These are phyloP conservation scores for Begonia fuchsioides DNA, from an alignment of 306 rosid genomes.

Conservation along the genomic window DNA sequence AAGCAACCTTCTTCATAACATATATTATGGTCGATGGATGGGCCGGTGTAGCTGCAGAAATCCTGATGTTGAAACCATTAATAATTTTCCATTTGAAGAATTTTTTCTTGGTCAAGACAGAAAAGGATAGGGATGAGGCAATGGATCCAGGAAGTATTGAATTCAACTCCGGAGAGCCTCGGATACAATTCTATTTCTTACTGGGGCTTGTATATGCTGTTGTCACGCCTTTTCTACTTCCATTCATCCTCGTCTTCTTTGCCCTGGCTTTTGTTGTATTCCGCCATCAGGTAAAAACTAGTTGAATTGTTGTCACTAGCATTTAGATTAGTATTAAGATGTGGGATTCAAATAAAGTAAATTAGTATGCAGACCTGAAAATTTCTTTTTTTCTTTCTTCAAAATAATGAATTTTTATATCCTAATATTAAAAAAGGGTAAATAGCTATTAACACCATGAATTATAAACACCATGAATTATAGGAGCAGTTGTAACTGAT, in stretches of 20 bases:
- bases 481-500: too few relatives aligned
- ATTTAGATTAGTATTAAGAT: too few relatives aligned
- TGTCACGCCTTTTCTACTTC: slow-evolving; percentile 72
- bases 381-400: too few relatives aligned
- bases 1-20: slow-evolving; percentile 92
- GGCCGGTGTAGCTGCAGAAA: slow-evolving; percentile 97
- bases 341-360: too few relatives aligned
- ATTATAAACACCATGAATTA: too few relatives aligned
- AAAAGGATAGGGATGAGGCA: slow-evolving; percentile 93
- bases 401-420: too few relatives aligned
- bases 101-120: slow-evolving; percentile 90
- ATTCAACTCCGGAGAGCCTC: slow-evolving; percentile 97
- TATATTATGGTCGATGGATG: slow-evolving; percentile 99
- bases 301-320: neutral
- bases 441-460: too few relatives aligned
- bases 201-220: slow-evolving; percentile 82
- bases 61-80: slow-evolving; percentile 82
- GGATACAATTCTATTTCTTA: slow-evolving; percentile 73
- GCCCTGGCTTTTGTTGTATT: slow-evolving; percentile 79
- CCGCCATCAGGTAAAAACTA: slow-evolving; percentile 87
- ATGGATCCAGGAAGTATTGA: slow-evolving; percentile 96
- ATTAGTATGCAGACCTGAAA: too few relatives aligned
- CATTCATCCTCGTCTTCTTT: slow-evolving; percentile 85
- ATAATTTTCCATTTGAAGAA: slow-evolving; percentile 84
- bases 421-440: too few relatives aligned